Conservation (phyloP, 495 filamentous ascomycete genomes). For the Choiromyces venosus region DNA sequence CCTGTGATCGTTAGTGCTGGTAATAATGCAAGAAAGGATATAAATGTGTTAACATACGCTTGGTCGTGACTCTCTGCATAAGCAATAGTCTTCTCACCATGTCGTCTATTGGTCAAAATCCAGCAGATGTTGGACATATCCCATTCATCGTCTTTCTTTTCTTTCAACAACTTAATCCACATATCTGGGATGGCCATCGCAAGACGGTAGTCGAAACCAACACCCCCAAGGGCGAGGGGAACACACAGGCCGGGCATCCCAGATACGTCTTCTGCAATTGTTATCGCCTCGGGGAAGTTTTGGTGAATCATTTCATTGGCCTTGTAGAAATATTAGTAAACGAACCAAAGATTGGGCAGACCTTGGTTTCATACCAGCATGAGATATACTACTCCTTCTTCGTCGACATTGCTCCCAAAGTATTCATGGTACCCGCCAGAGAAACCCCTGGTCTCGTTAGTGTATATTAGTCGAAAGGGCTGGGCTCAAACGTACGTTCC, state of each 20-base stretch:
- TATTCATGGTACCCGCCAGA: slow-evolving; percentile 98
- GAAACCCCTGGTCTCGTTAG: slow-evolving; percentile 63
- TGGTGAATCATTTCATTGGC: slow-evolving; percentile 94
- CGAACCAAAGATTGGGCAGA: not conserved
- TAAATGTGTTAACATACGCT: slow-evolving; percentile 61
- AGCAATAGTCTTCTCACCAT: slow-evolving; percentile 97
- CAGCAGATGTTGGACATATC: slow-evolving; percentile 78
- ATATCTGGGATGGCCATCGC: slow-evolving; percentile 98
- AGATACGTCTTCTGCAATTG: slow-evolving; percentile 93
- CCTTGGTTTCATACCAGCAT: slow-evolving; percentile 54
- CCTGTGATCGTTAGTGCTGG: slow-evolving; percentile 46
- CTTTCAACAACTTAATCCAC: slow-evolving; percentile 98
- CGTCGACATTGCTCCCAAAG: slow-evolving; percentile 86
- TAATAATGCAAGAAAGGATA: slow-evolving; percentile 1
- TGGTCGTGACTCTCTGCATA: slow-evolving; percentile 97
- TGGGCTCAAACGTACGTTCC: slow-evolving; percentile 68
- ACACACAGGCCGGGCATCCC: slow-evolving; percentile 96
- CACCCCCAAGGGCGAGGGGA: slow-evolving; percentile 73
- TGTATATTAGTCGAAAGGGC: slow-evolving; percentile 11
- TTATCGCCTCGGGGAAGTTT: slow-evolving; percentile 78
- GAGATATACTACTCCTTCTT: slow-evolving; percentile 90
- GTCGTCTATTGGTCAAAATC: slow-evolving; percentile 83
- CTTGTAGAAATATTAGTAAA: slow-evolving; percentile 25
- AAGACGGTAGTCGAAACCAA: slow-evolving; percentile 95
- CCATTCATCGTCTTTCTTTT: slow-evolving; percentile 87